Base-by-base conservation (phyloP, 331 rosid species). In the Cucumis variabilis region DNA sequence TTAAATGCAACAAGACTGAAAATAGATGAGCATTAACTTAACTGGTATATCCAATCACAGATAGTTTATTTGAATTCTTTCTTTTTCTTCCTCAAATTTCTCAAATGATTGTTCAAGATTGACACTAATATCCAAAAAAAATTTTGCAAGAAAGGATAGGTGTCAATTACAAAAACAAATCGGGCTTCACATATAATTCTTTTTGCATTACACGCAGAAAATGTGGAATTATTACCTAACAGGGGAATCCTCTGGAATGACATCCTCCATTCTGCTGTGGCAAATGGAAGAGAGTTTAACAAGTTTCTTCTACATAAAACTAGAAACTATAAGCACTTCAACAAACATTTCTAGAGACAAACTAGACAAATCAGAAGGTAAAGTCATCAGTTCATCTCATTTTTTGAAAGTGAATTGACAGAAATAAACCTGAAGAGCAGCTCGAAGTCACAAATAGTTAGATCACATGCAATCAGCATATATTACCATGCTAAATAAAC, bases 1-100 rank as follows among this genome's bases (percentile, higher is more conserved):
- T 95, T 95, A 96, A 96, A 96, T 66, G 96, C 98, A 83, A 95
- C 94, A 86, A 96, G 98, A 94, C 99, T 96, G 87, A 58, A 83
- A 53, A 86, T 30, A 41, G 21, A 80, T 37, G 44, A 37, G 19
- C 27, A 10, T 86, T 66, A 24, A 80, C 60, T 78, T 37, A 37
- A 37, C 44, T 37, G 27, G 7, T 17, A 23, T 14, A 28, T 55
- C 30, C 62, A 58, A 66, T 50, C 27, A 53, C 21, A 67, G 20
- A 53, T 24, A 30, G 63, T 65, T 87, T 87, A 13, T 13, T 58
- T 81, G 25, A 81, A 81, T 58, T 81, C 20, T 81, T 30, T 33
- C 24, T 28, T 20, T 55, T 81, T 77, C 83, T 77, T 77, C 27
- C 41, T 77, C 83, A 24, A 81, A 41, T 81, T 16, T 81, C 46